Base-by-base conservation (phyloP, 371 early-diverging fungal genomes). In the Lichtheimia ramosa region DNA sequence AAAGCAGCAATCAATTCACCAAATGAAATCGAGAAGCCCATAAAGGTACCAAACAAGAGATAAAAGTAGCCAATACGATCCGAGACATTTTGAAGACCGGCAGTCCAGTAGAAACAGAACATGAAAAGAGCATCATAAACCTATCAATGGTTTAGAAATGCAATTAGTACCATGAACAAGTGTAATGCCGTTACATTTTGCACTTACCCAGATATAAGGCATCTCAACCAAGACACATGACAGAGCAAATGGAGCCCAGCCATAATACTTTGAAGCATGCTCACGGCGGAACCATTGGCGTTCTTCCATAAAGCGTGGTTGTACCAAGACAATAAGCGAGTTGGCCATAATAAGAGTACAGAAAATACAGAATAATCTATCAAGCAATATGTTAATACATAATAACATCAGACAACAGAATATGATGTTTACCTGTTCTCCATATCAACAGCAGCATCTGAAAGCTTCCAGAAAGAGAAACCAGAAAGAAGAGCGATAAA, bases 221-320 rank as follows among this genome's bases (percentile, higher is more conserved):
- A 89, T 66, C 63, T 88, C 87, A 16, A 82, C 79, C 21, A 83
- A 41, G 16, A 85, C 64, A 64, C 84, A 81, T 20, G 85, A 74
- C 7, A 74, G 40, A 0, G 71, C 81, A 71, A 89, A 89, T 0
- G 90, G 82, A 25, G 73, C 75, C 84, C 88, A 88, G 14, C 86
- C 83, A 63, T 92, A 92, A 64, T 89, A 87, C 56, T 85, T 86
- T 16, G 85, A 75, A 4, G 90, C 84, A 28, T 83, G 71, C 66
- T 92, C 92, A 52, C 92, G 81, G 46, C 83, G 81, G 72, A 87
- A 90, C 83, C 84, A 86, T 43, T 66, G 66, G 34, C 91, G 82
- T 63, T 92, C 88, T 56, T 81, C 75, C 62, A 90, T 82, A 69
- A 88, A 89, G 49, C 88, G 85, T 27, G 92, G 91, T 61, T 89